Conservation (phyloP, 2,329 filamentous ascomycete genomes). For the Fusarium euwallaceae region DNA sequence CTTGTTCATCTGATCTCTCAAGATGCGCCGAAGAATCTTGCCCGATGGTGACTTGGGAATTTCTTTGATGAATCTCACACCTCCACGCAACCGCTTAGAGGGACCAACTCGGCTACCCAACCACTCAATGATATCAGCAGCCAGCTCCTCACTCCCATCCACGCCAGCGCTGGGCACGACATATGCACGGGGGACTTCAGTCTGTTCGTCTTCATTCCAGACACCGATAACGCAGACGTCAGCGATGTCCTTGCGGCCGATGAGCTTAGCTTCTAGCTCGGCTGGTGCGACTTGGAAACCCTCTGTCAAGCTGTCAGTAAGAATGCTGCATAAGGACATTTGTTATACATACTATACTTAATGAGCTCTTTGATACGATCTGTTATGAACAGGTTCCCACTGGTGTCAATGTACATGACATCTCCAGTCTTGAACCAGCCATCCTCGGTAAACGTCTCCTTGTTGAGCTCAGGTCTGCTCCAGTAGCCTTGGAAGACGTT, state of each 20-base stretch:
- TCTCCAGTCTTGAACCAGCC: constrained; percentile 95
- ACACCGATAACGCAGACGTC: constrained; percentile 78
- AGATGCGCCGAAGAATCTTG: constrained; percentile 62
- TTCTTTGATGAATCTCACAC: constrained; percentile 74
- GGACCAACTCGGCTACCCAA: constrained; percentile 70
- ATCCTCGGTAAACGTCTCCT: constrained; percentile 78
- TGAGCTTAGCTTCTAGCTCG: constrained; percentile 68
- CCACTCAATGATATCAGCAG: constrained; percentile 54
- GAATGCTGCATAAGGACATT: no score
- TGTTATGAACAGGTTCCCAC: constrained; percentile 90
- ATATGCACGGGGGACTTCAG: constrained; percentile 73
- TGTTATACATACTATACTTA: constrained; percentile 58
- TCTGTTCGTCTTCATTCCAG: constrained; percentile 69
- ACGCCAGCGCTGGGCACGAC: constrained; percentile 55
- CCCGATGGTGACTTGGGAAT: constrained; percentile 77
- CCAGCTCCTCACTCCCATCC: constrained; percentile 49
- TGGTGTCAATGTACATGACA: constrained; percentile 80
- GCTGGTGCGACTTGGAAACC: constrained; percentile 79
- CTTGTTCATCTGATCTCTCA: constrained; percentile 61
- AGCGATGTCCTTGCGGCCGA: constrained; percentile 58
- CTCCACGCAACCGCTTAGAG: constrained; percentile 78
- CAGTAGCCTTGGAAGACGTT: constrained; percentile 86
- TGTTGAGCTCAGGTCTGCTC: constrained; percentile 78
- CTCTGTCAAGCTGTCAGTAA: constrained; percentile 52
- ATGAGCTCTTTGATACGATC: constrained; percentile 82